Conservation (phyloP, 345 rosid genomes). For the Hevea brasiliensis region DNA sequence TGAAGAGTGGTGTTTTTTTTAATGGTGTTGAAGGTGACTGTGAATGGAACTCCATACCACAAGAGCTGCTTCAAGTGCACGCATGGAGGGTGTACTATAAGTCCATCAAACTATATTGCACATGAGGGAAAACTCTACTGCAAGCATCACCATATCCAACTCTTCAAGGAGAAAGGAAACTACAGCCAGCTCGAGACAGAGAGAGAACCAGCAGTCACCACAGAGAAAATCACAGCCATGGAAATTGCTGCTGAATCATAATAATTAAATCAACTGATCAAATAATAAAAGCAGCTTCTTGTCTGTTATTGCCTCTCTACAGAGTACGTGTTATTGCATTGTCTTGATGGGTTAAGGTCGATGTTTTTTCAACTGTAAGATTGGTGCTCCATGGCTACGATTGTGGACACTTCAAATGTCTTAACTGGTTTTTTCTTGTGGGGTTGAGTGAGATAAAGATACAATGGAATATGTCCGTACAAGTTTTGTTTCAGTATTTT, state of each 20-base stretch:
- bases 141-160: slow-evolving; percentile 69
- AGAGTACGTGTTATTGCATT: slow-evolving; percentile 4
- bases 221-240: slow-evolving; percentile 14
- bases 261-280: neutral
- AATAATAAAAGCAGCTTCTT: no score
- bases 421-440: neutral
- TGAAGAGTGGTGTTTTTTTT: neutral
- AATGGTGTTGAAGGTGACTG: slow-evolving; percentile 42
- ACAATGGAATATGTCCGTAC: neutral
- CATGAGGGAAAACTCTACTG: slow-evolving; percentile 66
- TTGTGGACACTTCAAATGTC: neutral
- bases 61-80: slow-evolving; percentile 61
- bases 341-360: neutral
- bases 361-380: neutral
- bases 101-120: slow-evolving; percentile 65
- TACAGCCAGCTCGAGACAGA: slow-evolving; percentile 61
- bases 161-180: slow-evolving; percentile 65
- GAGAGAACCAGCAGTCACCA: slow-evolving; percentile 3
- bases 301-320: neutral
- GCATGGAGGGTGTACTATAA: slow-evolving; percentile 62
- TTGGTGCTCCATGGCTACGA: neutral
- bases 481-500: neutral
- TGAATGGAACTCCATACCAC: slow-evolving; percentile 55
- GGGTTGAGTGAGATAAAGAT: neutral
- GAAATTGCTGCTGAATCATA: slow-evolving; percentile 39